A percentile compares a stretch with the other conserved stretches of the same genome.
phyloP scores from a whole-genome alignment of 257 asterid genomes.

The Capsicum baccatum region DNA sequence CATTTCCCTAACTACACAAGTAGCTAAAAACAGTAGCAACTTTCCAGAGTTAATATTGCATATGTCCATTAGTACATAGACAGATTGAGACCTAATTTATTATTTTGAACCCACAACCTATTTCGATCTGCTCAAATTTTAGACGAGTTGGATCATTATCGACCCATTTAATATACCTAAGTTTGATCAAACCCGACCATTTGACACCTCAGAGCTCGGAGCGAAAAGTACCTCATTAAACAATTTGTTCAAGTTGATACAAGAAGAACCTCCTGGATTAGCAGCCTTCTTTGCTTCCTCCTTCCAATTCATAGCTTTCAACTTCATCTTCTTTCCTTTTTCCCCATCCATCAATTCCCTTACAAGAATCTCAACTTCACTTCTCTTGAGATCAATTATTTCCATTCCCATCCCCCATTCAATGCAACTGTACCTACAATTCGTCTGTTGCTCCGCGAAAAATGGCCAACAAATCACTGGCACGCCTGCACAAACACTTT shows the following conservation, averaged over 20 bases:
- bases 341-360: conserved; percentile 5
- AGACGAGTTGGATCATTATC: neutral
- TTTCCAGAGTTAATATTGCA: too few species aligned
- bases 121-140: neutral
- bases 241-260: neutral
- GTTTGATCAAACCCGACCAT: neutral
- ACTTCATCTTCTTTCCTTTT: neutral
- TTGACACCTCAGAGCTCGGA: neutral
- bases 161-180: neutral
- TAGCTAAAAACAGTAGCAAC: neutral
- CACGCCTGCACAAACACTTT: neutral
- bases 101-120: neutral
- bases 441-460: conserved; percentile 17
- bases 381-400: neutral
- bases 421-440: conserved; percentile 5
- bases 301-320: conserved; percentile 5
- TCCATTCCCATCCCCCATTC: conserved; percentile 13
- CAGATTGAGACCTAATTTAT: neutral
- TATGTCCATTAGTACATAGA: neutral
- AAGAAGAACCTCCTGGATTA: neutral
- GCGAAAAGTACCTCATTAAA: neutral
- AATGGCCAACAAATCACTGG: neutral
- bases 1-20: neutral
- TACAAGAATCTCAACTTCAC: neutral
- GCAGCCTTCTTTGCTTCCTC: conserved; percentile 7